These are phyloP conservation scores for Parmales sp. DNA, from an alignment of 108 stramenopile genomes.

Conservation along the genomic window DNA sequence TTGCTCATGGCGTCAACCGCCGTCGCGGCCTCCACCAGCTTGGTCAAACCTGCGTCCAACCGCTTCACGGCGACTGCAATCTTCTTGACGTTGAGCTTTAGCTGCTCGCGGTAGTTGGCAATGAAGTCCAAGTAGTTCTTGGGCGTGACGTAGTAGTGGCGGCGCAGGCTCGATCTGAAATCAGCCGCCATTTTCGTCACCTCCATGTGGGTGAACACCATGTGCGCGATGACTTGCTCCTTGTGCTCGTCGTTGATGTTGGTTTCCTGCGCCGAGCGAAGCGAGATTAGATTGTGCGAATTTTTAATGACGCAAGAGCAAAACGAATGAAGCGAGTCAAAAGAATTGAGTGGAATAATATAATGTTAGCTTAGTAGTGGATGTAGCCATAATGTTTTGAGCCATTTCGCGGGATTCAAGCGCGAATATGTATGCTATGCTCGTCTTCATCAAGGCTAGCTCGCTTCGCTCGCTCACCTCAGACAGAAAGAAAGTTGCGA, in stretches of 20 bases:
- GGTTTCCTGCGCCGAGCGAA: constrained; percentile 39
- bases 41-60: constrained; percentile 45
- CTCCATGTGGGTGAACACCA: constrained; percentile 43
- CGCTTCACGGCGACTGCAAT: constrained; percentile 38
- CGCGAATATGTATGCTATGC: too few species aligned
- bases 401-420: too few species aligned
- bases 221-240: constrained; percentile 36
- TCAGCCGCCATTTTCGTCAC: constrained; percentile 22
- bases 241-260: constrained; percentile 33
- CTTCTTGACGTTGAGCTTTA: constrained; percentile 11
- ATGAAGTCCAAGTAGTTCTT: constrained; percentile 63
- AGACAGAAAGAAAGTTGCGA: constrained; percentile 49
- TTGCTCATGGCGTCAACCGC: constrained; percentile 46
- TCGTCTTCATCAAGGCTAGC: too few species aligned
- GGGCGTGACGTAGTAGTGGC: constrained; percentile 61
- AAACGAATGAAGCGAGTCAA: too few species aligned
- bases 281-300: too few species aligned
- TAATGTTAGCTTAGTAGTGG: too few species aligned
- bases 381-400: too few species aligned
- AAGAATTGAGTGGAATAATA: too few species aligned
- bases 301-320: too few species aligned
- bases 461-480: too few species aligned
- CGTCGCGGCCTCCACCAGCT: constrained; percentile 48
- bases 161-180: constrained; percentile 42
- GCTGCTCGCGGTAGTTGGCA: constrained; percentile 31